A percentile compares a stretch with the other conserved stretches of the same genome.
phyloP scores from a whole-genome alignment of 169 alveolate genomes.

The Plasmodium malariae region DNA sequence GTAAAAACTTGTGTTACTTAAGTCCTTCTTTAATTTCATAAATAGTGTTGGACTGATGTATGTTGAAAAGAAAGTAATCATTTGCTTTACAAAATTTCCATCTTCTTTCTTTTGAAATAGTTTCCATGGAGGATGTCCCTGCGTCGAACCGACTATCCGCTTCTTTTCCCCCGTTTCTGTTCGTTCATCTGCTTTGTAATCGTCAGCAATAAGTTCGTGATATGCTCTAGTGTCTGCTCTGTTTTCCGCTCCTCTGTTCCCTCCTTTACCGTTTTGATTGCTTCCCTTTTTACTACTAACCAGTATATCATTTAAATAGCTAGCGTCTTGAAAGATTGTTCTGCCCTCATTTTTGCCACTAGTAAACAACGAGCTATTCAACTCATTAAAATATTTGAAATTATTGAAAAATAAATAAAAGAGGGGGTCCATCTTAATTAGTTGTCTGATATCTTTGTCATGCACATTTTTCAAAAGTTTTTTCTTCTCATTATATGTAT shows the following conservation, averaged over 20 bases:
- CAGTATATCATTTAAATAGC: constrained; percentile 11
- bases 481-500: constrained; percentile 39
- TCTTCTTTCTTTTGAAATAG: not conserved
- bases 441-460: constrained; percentile 21
- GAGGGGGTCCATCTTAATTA: constrained; percentile 61
- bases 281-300: not conserved
- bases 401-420: constrained; percentile 45
- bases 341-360: not conserved
- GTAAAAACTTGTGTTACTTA: constrained; percentile 33
- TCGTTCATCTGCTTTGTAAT: not conserved
- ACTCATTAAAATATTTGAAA: constrained; percentile 36
- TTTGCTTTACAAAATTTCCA: not conserved
- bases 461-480: constrained; percentile 35
- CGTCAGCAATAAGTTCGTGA: not conserved
- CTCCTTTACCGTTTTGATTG: not conserved
- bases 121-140: too few relatives aligned
- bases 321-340: not conserved
- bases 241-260: not conserved
- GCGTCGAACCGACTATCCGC: too few relatives aligned
- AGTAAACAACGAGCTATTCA: not conserved
- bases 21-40: constrained; percentile 41
- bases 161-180: not conserved
- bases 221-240: not conserved
- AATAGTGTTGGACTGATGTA: constrained; percentile 38
- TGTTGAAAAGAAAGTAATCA: constrained; percentile 5